These are phyloP conservation scores for Eremomyces bilateralis DNA, from an alignment of 495 filamentous ascomycete species.

Conservation along the genomic window DNA sequence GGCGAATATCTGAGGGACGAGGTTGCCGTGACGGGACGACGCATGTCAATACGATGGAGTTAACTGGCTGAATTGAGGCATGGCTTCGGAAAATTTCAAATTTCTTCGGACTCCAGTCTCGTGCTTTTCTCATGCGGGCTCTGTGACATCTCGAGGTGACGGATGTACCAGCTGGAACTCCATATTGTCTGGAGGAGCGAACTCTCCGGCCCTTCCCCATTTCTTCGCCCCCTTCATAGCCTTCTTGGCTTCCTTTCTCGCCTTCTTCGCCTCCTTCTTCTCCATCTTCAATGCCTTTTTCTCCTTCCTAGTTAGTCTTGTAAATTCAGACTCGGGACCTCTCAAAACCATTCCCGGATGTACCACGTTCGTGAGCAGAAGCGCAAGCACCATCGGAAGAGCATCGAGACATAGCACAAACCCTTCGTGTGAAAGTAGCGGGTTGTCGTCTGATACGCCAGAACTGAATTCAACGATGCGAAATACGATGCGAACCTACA, in stretches of 20 bases:
- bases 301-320: constrained; percentile 13
- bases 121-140: too few relatives aligned
- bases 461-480: constrained; percentile 32
- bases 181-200: too few relatives aligned
- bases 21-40: neutral
- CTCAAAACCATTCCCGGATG: constrained; percentile 32
- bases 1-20: too few relatives aligned
- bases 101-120: too few relatives aligned
- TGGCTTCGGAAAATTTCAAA: too few relatives aligned
- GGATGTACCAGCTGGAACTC: too few relatives aligned
- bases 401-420: constrained; percentile 35
- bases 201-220: too few relatives aligned
- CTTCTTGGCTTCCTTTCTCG: constrained; percentile 6
- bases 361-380: constrained; percentile 24
- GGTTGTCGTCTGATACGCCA: constrained; percentile 19
- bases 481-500: constrained; percentile 34
- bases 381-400: constrained; percentile 31
- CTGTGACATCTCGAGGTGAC: too few relatives aligned
- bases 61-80: too few relatives aligned
- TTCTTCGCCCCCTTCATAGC: neutral
- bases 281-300: constrained; percentile 19
- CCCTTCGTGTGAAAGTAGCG: constrained; percentile 28
- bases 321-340: constrained; percentile 23
- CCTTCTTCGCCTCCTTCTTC: constrained; percentile 11
- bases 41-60: too few relatives aligned